phyloP scores from a whole-genome alignment of 2,329 filamentous ascomycete genomes.

The Paraconiothyrium sp. region DNA sequence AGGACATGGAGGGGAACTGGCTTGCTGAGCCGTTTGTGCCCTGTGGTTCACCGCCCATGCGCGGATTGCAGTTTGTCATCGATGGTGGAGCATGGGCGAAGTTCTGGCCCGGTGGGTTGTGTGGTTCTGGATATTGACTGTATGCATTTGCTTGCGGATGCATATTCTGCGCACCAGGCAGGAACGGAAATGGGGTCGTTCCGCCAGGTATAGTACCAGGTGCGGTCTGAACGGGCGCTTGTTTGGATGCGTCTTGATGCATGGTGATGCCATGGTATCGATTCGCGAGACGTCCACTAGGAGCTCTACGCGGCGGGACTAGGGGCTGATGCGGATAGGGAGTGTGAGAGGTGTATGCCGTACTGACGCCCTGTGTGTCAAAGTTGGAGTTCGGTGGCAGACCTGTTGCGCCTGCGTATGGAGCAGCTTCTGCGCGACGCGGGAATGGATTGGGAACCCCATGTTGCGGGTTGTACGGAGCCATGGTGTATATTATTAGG shows the following conservation, averaged over 20 bases:
- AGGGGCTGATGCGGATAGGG: not conserved
- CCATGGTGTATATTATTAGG: not conserved
- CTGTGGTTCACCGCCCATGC: not conserved
- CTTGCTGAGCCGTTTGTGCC: not conserved
- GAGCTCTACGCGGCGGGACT: not conserved
- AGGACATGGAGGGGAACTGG: constrained; percentile 7
- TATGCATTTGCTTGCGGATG: not conserved
- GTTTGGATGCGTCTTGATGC: not conserved
- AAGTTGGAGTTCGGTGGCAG: not conserved
- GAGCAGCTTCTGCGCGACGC: not conserved
- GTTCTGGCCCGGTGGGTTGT: not conserved
- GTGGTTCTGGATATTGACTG: not conserved
- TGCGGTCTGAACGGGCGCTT: not conserved
- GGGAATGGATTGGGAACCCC: constrained; percentile 2
- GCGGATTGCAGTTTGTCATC: not conserved
- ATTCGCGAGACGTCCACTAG: constrained; percentile 8
- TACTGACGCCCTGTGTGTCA: not conserved
- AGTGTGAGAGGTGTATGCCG: not conserved
- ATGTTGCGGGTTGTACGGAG: not conserved
- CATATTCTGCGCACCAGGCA: not conserved
- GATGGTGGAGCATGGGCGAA: not conserved
- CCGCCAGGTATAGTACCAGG: not conserved
- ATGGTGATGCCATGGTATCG: constrained; percentile 3
- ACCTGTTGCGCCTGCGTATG: not conserved
- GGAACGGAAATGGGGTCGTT: not conserved